A percentile compares a stretch with the other conserved stretches of the same genome.
phyloP scores from a whole-genome alignment of 345 rosid species.

The Passiflora organensis region DNA sequence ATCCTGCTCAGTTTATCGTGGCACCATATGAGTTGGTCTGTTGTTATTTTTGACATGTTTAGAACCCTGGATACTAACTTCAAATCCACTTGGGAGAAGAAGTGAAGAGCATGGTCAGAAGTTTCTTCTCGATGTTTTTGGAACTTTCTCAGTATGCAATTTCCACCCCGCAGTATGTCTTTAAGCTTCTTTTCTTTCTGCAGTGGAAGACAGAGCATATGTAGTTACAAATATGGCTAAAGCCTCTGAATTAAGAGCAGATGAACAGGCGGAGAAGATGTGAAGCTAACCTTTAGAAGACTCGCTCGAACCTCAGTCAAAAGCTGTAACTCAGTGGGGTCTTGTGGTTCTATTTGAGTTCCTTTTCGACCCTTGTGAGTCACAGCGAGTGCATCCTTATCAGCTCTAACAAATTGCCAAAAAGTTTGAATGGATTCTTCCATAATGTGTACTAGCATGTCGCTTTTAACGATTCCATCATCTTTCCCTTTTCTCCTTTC shows the following conservation, averaged over 20 bases:
- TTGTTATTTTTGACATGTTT: conserved; percentile 66
- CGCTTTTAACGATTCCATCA: conserved; percentile 43
- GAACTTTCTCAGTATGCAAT: conserved; percentile 48
- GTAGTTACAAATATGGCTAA: no score
- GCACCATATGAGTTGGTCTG: conserved; percentile 83
- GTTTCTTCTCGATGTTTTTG: conserved; percentile 35
- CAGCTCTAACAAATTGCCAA: conserved; percentile 77
- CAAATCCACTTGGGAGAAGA: conserved; percentile 93
- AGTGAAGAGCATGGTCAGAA: conserved; percentile 58
- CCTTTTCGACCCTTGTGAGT: conserved; percentile 38
- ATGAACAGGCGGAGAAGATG: not conserved
- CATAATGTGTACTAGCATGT: conserved; percentile 68
- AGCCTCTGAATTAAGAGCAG: no score
- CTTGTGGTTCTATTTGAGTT: conserved; percentile 57
- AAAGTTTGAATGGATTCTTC: conserved; percentile 89
- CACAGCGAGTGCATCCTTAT: conserved; percentile 44
- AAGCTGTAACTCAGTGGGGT: conserved; percentile 41
- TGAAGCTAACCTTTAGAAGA: conserved; percentile 60
- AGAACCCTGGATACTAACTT: conserved; percentile 77
- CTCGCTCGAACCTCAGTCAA: conserved; percentile 41
- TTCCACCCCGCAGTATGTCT: conserved; percentile 47
- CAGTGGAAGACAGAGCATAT: conserved; percentile 4
- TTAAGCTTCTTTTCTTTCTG: conserved; percentile 69
- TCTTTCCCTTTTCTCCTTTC: conserved; percentile 38
- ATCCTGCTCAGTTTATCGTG: conserved; percentile 53